phyloP scores from a whole-genome alignment of 257 asterid genomes.

The Cynanchum wilfordii region DNA sequence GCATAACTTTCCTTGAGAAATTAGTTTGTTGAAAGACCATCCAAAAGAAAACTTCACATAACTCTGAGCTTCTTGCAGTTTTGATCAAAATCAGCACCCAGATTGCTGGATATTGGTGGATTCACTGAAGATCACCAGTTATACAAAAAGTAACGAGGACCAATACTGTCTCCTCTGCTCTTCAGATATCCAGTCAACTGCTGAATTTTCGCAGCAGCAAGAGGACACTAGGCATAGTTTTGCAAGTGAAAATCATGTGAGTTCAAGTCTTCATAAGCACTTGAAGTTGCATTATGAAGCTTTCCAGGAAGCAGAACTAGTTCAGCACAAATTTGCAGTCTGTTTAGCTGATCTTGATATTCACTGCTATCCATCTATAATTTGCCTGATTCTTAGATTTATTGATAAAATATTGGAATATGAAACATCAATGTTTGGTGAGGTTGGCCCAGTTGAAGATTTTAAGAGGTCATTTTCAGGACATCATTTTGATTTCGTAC shows the following conservation, averaged over 20 bases:
- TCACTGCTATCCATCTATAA: constrained; percentile 70
- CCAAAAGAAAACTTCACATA: background rate
- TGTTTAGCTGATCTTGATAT: constrained; percentile 50
- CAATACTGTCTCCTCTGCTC: constrained; percentile 43
- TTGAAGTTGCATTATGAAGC: constrained; percentile 59
- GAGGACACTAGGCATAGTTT: constrained; percentile 23
- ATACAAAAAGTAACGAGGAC: constrained; percentile 33
- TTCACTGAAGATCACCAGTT: constrained; percentile 46
- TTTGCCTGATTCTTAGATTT: constrained; percentile 53
- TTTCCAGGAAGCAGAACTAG: constrained; percentile 25
- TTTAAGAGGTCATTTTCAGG: constrained; percentile 23
- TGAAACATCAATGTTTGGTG: constrained; percentile 33
- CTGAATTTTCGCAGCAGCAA: constrained; percentile 32
- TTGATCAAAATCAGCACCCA: constrained; percentile 42
- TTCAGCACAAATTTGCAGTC: constrained; percentile 35
- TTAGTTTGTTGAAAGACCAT: background rate
- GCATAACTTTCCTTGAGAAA: background rate
- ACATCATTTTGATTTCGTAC: constrained; percentile 25
- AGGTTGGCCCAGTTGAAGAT: constrained; percentile 27
- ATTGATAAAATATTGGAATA: constrained; percentile 35
- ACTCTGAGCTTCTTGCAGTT: constrained; percentile 42
- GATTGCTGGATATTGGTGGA: constrained; percentile 56
- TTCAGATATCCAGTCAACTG: constrained; percentile 26
- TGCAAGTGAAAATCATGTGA: constrained; percentile 32
- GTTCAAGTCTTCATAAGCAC: constrained; percentile 40